Evolutionary conservation across 176 grass and related monocot genomes (phyloP).

Genomic region (Musa acuminata): DNA sequence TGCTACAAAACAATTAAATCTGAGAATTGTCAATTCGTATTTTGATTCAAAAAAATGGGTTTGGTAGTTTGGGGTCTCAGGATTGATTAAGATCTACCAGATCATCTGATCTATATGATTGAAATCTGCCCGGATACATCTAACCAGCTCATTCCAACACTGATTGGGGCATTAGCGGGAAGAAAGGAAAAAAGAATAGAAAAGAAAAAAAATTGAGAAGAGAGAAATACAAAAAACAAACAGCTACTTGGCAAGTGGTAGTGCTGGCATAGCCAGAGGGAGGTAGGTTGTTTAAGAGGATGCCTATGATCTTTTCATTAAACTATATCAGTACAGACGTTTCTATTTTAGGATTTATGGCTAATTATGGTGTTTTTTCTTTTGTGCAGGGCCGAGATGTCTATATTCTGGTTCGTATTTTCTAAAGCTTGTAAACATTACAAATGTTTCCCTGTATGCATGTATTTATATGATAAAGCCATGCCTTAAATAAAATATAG

Average conservation of each 20-base stretch:
- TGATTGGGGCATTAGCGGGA: too few relatives aligned
- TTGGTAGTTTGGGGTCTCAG: not conserved
- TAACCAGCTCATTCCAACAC: not conserved
- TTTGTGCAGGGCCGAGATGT: constrained; percentile 69
- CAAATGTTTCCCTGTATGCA: not conserved
- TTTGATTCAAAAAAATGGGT: not conserved
- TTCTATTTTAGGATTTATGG: not conserved
- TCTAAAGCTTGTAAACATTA: not conserved
- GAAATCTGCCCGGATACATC: not conserved
- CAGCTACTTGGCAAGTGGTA: too few relatives aligned
- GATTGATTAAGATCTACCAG: not conserved
- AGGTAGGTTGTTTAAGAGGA: too few relatives aligned
- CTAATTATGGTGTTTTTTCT: not conserved
- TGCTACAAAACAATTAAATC: not conserved
- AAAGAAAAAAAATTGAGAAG: too few relatives aligned
- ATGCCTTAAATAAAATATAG: not conserved
- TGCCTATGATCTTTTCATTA: too few relatives aligned
- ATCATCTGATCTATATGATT: not conserved
- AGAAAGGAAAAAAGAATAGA: too few relatives aligned
- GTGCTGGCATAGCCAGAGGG: too few relatives aligned
- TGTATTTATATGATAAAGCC: not conserved
- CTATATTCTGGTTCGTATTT: constrained; percentile 70
- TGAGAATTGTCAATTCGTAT: not conserved
- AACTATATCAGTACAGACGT: not conserved
- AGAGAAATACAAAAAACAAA: too few relatives aligned